These are phyloP conservation scores for Fusarium sp. DNA, from an alignment of 2,329 filamentous ascomycete genomes.

Conservation along the genomic window DNA sequence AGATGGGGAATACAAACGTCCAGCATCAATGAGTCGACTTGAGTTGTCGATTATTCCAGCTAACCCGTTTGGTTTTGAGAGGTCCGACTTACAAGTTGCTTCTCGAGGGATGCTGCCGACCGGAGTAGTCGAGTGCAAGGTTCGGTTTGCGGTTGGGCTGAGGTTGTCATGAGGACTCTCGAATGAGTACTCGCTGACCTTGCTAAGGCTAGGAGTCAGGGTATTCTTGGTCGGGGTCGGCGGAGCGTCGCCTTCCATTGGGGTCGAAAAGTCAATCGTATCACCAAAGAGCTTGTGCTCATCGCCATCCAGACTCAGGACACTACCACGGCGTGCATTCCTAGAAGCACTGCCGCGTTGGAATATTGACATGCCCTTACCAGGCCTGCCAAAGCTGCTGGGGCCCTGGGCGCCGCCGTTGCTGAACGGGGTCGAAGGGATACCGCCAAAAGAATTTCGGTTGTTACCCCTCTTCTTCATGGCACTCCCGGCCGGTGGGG, in stretches of 20 bases:
- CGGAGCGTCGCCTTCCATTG: slow-evolving; percentile 74
- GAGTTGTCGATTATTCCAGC: slow-evolving; percentile 28
- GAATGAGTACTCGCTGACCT: slow-evolving; percentile 56
- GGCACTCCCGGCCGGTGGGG: slow-evolving; percentile 69
- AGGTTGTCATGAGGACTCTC: slow-evolving; percentile 54
- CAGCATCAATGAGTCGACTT: slow-evolving; percentile 48
- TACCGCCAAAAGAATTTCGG: slow-evolving; percentile 77
- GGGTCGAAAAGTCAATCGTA: slow-evolving; percentile 44
- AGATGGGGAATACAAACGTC: slow-evolving; percentile 52
- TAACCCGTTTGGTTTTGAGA: slow-evolving; percentile 25
- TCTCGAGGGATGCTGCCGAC: slow-evolving; percentile 56
- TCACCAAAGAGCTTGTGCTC: slow-evolving; percentile 68
- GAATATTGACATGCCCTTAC: slow-evolving; percentile 76
- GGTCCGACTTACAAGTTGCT: slow-evolving; percentile 61
- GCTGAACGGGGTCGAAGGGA: slow-evolving; percentile 86
- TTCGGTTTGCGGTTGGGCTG: slow-evolving; percentile 62
- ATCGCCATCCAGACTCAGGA: slow-evolving; percentile 84
- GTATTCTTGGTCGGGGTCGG: slow-evolving; percentile 90
- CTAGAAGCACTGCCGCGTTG: slow-evolving; percentile 64
- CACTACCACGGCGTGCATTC: slow-evolving; percentile 72
- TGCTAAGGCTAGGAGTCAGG: slow-evolving; percentile 58
- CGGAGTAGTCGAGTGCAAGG: slow-evolving; percentile 59
- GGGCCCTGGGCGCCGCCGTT: slow-evolving; percentile 63
- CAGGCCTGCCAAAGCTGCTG: slow-evolving; percentile 67
- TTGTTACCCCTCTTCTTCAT: slow-evolving; percentile 73